phyloP scores from a whole-genome alignment of 805 yeast genomes.

The Kurtzmaniella cleridarum region DNA sequence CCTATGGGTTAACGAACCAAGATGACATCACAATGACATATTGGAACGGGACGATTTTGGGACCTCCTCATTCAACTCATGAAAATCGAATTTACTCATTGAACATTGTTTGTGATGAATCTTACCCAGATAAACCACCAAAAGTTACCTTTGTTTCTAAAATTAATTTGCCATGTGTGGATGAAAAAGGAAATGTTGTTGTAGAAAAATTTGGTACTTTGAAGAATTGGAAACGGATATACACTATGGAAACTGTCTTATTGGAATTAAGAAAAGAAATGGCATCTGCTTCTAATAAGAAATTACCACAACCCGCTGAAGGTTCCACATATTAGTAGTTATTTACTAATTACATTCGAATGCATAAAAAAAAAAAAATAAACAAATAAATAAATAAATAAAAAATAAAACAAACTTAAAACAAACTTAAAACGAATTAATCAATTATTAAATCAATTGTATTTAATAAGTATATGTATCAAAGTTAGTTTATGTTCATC shows the following conservation, averaged over 20 bases:
- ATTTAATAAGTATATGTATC: too few species aligned
- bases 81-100: constrained; percentile 91
- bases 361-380: not conserved
- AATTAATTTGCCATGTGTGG: constrained; percentile 91
- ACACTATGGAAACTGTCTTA: constrained; percentile 88
- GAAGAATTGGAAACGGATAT: constrained; percentile 81
- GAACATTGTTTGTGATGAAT: constrained; percentile 72
- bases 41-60: constrained; percentile 98
- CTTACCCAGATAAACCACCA: constrained; percentile 90
- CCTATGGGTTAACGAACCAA: constrained; percentile 85
- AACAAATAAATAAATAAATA: too few species aligned
- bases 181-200: constrained; percentile 49
- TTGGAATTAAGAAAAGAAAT: constrained; percentile 79
- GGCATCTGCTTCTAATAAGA: constrained; percentile 80
- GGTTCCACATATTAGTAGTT: constrained; percentile 56
- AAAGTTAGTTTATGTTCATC: too few species aligned
- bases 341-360: constrained; percentile 1
- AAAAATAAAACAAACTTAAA: not conserved
- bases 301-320: constrained; percentile 86
- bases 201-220: constrained; percentile 55
- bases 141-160: constrained; percentile 71
- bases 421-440: not conserved
- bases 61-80: constrained; percentile 88
- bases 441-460: not conserved
- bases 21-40: constrained; percentile 90